Percentiles rank a stretch among this genome's conserved stretches.
These are phyloP conservation scores for Claviceps quebecensis DNA, from an alignment of 2,329 filamentous ascomycete species.

Conservation along the genomic window DNA sequence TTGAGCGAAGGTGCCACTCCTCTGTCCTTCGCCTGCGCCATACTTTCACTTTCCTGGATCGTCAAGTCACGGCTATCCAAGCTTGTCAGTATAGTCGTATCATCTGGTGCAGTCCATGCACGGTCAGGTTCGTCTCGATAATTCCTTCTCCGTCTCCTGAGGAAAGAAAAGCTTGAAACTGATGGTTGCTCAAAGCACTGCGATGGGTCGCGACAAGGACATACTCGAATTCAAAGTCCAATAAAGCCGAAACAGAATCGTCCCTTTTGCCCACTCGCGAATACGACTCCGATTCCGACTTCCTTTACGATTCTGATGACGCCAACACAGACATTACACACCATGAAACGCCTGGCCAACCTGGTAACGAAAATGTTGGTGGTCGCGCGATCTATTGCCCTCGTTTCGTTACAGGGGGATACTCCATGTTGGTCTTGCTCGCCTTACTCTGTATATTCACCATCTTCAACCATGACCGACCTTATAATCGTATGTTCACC, in stretches of 20 bases:
- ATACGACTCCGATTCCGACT: conserved; percentile 2
- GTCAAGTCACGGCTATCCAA: conserved; percentile 12
- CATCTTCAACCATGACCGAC: conserved; percentile 16
- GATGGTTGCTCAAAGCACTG: neutral
- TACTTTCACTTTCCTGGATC: conserved; percentile 13
- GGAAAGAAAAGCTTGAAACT: neutral
- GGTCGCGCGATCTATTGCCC: conserved; percentile 7
- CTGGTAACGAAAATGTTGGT: conserved; percentile 2
- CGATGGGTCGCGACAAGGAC: conserved; percentile 1
- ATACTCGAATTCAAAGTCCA: neutral
- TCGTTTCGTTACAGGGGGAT: conserved; percentile 7
- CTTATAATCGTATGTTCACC: conserved; percentile 18
- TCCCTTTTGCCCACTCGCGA: conserved; percentile 5
- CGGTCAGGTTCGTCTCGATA: conserved; percentile 11
- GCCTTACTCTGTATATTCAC: conserved; percentile 11
- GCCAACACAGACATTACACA: neutral
- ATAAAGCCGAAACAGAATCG: conserved; percentile 1
- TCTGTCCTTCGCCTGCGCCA: conserved; percentile 9
- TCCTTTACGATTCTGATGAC: conserved; percentile 5
- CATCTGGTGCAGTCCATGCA: conserved; percentile 9
- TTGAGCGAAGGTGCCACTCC: conserved; percentile 17
- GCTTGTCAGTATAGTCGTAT: conserved; percentile 11
- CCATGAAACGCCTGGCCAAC: neutral
- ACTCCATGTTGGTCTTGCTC: conserved; percentile 9
- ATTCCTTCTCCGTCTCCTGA: neutral